Evolutionary conservation across 192 early-diverging fungal species (phyloP), one percentile per base, ranked within the genome.

Genomic region (Coemansia sp.): DNA sequence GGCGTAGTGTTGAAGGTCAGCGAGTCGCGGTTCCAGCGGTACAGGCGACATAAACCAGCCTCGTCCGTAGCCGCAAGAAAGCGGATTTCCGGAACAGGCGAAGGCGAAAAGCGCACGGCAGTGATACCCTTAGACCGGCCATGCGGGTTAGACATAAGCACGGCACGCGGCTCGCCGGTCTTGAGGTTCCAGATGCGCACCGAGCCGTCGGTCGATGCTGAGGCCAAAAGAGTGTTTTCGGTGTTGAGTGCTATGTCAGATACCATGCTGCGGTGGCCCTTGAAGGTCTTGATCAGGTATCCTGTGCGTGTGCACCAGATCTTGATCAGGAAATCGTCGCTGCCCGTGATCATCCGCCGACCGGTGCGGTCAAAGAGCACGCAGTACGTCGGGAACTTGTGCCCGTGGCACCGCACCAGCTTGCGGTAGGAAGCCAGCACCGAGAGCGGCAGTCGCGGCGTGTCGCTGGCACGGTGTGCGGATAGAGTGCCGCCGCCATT

Each of bases 251-350:
- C 80, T 41, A 94, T 79, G 50, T 90, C 89, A 0, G 85, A 81
- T 37, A 94, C 84, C 27, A 86, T 85, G 27, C 79, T 77, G 28
- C 76, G 61, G 49, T 94, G 92, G 10, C 90, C 90, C 46, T 89
- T 81, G n/a, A 94, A 71, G 0, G 90, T 86, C 59, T 88, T 80
- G 28, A 94, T 81, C 9, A 92, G 74, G 45, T 79, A 83, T 23
- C 90, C 92, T 6, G 87, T 84, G 2, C 79, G 67, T 17, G 87
- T 80, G 60, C 87, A 87, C 90, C 90, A 94, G 3, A 92, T 72
- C 46, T 91, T 94, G 46, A 94, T 81, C 20, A 94, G 53, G 33
- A 80, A 87, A 61, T 94, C 92, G 63, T 94, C 92, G 65, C 87
- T 90, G 44, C 90, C 92, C 45, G 91, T 93, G 36, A 90, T 82